Evolutionary conservation across 2,329 filamentous ascomycete genomes (phyloP), one percentile per base, ranked within the genome.

Genomic region (Cadophora sp.): DNA sequence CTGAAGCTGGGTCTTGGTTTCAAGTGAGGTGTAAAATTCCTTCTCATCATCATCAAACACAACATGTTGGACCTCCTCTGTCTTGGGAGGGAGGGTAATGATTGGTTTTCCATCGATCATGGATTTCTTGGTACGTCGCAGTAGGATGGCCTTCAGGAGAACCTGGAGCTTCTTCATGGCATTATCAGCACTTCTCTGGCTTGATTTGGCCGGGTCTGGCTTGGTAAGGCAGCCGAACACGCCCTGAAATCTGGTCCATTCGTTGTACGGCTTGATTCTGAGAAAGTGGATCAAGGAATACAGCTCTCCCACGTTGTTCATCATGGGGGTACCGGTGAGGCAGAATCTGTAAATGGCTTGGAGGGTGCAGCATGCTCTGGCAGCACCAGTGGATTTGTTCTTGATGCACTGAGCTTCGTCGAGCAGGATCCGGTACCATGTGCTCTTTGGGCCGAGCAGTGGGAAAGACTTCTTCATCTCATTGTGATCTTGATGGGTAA

Each of bases 361-460:
- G 18, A 96, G 78, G 13, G 80, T 77, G 71, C 82, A 86, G 36
- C 87, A 87, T 4, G 87, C 91, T 69, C 83, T 83, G 1, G 90
- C 85, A 5, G 84, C 80, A 69, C 87, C 85, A 0, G 91, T 90
- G 48, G 80, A 83, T 66, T 85, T 85, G 74, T 94, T 95, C 80
- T 95, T 95, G 81, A 95, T 92, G 74, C 85, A 89, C 74, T 95
- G 92, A 1, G 91, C 90, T 78, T 95, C 92, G 71, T 96, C 92
- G 9, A 95, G 81, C 62, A 96, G 89, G 39, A 94, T 81, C 18
- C 90, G 85, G 74, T 91, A 87, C 83, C 90, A 94, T 60, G 81
- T 82, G 84, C 73, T 86, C 75, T 51, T 84, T 69, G 82, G 83
- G 18, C 90, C 89, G 36, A 94, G 79, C 9, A 94, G 36, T 71